phyloP scores from a whole-genome alignment of 2,329 filamentous ascomycete genomes.

The Alternaria sp. region DNA sequence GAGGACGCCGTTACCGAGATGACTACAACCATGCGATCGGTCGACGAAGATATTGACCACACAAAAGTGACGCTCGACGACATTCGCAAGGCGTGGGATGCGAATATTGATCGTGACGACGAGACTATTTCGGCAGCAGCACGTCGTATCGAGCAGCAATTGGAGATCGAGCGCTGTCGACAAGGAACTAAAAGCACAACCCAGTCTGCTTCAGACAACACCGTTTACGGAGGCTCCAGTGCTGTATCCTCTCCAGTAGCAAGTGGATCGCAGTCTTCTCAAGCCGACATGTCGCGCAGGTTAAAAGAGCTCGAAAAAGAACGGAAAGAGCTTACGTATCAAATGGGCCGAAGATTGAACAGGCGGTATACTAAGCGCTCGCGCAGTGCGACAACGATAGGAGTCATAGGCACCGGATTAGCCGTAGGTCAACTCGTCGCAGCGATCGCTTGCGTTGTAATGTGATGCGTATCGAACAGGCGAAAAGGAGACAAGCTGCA shows the following conservation, averaged over 20 bases:
- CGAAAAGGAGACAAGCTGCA: too few species aligned
- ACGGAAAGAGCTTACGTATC: not conserved
- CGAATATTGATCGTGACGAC: not conserved
- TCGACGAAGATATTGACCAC: not conserved
- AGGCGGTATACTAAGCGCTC: not conserved
- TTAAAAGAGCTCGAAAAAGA: constrained; percentile 1
- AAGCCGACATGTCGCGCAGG: not conserved
- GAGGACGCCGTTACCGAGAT: not conserved
- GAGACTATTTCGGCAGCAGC: not conserved
- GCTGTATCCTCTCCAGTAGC: not conserved
- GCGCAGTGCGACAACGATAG: constrained; percentile 2
- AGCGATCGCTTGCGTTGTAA: constrained; percentile 24
- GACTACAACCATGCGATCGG: not conserved
- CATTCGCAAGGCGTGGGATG: not conserved
- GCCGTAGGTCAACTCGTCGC: constrained; percentile 22
- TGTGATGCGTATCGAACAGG: constrained; percentile 6
- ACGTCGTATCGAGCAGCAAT: not conserved
- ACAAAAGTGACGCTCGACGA: not conserved
- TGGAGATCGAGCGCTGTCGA: not conserved
- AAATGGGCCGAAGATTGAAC: constrained; percentile 1
- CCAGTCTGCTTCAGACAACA: not conserved
- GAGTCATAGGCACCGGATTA: constrained; percentile 14
- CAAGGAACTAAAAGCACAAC: not conserved
- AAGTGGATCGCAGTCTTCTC: not conserved
- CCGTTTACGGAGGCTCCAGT: not conserved